Evolutionary conservation across 169 alveolate species (phyloP), one percentile per base, ranked within the genome.

Genomic region (Babesia ovata): DNA sequence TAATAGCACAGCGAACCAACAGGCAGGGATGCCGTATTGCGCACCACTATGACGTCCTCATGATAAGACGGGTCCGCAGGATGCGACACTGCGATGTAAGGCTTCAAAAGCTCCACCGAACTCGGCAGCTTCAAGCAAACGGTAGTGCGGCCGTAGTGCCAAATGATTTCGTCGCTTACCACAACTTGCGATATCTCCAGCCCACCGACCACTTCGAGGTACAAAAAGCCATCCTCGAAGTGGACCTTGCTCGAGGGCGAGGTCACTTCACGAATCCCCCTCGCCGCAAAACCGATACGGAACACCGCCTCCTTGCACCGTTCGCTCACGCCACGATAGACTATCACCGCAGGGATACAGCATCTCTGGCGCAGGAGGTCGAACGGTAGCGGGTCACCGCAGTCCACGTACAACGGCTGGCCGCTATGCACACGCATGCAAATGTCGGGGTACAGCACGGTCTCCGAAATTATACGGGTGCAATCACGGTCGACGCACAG

Each of bases 201-300:
- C 16, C 53, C 76, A 6, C 36, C 36, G 44, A n/a, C 36, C 7
- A 67, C 22, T 56, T 67, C 76, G 26, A 67, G 22, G 54, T 52
- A 67, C 36, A 67, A 29, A 28, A 67, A 33, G 33, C 56, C 39
- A 33, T 53, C 50, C 21, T 67, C 66, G n/a, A 67, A 54, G 42
- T 67, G 76, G 21, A 67, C 76, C 76, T 54, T 67, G 65, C 59
- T 49, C 10, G 66, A 67, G n/a, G 76, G 65, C 49, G 76, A 52
- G 22, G 28, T 10, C 21, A 67, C 22, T 24, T 65, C 67, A 14
- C 42, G 22, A 9, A 65, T 44, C 13, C 67, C 84, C 36, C 59
- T 9, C 16, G 70, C 63, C 44, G 44, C 14, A 28, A 75, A 63
- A 1, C 84, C 84, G 17, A 75, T 21, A 13, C 78, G 57, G 4